Evolutionary conservation across 495 filamentous ascomycete genomes (phyloP).

Genomic region (Xylaria telfairii): DNA sequence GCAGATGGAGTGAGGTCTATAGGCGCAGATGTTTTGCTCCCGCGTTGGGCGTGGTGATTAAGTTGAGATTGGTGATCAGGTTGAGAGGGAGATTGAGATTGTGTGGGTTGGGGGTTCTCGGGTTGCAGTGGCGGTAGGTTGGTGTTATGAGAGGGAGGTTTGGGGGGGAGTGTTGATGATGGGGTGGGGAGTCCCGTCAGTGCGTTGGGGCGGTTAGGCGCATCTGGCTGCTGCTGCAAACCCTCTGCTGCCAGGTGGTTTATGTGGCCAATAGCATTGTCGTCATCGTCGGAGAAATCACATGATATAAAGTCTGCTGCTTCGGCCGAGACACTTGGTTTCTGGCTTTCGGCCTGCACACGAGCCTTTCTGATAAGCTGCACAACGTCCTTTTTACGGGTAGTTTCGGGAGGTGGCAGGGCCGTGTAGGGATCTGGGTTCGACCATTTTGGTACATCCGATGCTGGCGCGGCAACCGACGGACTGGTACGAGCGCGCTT

Average conservation of each 20-base stretch:
- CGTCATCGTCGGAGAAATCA: slow-evolving; percentile 63
- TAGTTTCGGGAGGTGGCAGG: slow-evolving; percentile 69
- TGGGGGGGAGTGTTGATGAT: slow-evolving; percentile 26
- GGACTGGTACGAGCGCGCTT: slow-evolving; percentile 51
- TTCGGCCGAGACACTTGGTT: slow-evolving; percentile 62
- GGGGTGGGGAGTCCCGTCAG: background rate
- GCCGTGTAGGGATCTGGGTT: slow-evolving; percentile 92
- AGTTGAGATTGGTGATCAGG: slow-evolving; percentile 5
- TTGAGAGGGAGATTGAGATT: slow-evolving; percentile 15
- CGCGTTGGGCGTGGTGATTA: background rate
- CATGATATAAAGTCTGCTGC: slow-evolving; percentile 84
- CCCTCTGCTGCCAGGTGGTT: background rate
- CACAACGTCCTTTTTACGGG: slow-evolving; percentile 81
- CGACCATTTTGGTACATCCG: slow-evolving; percentile 76
- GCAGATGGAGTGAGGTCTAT: slow-evolving; percentile 38
- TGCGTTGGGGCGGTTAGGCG: background rate
- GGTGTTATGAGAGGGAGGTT: slow-evolving; percentile 18
- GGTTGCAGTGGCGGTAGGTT: background rate
- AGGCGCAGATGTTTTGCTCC: slow-evolving; percentile 12
- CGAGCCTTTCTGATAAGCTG: slow-evolving; percentile 87
- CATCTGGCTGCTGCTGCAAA: background rate
- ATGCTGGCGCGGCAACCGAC: slow-evolving; percentile 37
- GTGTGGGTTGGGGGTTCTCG: background rate
- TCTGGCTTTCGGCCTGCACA: slow-evolving; percentile 55
- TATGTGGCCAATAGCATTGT: slow-evolving; percentile 7